Evolutionary conservation across 2,329 filamentous ascomycete genomes (phyloP).

Genomic region (Aspergillus piperis): DNA sequence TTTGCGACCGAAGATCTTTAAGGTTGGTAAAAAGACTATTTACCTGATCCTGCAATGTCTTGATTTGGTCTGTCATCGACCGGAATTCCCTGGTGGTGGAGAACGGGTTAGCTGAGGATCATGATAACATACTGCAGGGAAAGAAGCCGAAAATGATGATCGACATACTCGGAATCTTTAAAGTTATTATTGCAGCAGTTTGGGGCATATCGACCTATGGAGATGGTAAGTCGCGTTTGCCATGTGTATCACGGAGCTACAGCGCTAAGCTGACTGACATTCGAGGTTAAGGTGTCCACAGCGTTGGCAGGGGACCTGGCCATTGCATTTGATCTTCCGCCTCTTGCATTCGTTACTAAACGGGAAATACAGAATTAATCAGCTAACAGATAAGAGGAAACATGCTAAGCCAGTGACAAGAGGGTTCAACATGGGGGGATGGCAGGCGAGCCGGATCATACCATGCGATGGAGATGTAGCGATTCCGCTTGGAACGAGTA

Average conservation of each 20-base stretch:
- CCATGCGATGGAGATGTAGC: slow-evolving; percentile 69
- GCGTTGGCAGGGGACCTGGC: slow-evolving; percentile 64
- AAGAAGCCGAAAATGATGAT: not conserved
- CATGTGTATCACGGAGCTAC: not conserved
- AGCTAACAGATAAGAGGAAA: not conserved
- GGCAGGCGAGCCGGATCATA: slow-evolving; percentile 37
- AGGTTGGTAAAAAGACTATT: slow-evolving; percentile 73
- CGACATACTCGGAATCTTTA: slow-evolving; percentile 75
- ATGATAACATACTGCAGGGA: not conserved
- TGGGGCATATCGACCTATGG: slow-evolving; percentile 59
- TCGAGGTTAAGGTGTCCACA: slow-evolving; percentile 66
- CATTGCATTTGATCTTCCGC: slow-evolving; percentile 69
- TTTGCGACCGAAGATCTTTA: slow-evolving; percentile 62
- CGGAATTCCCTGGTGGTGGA: slow-evolving; percentile 66
- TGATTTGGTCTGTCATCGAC: slow-evolving; percentile 73
- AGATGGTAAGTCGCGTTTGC: not conserved
- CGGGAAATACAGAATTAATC: slow-evolving; percentile 13
- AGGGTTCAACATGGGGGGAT: not conserved
- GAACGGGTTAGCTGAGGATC: slow-evolving; percentile 9
- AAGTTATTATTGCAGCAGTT: slow-evolving; percentile 75
- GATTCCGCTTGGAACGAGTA: slow-evolving; percentile 63
- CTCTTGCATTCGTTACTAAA: slow-evolving; percentile 65
- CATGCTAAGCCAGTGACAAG: not conserved
- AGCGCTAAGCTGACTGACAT: slow-evolving; percentile 39
- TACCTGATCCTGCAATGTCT: slow-evolving; percentile 79